Evolutionary conservation across 192 early-diverging fungal species (phyloP), one percentile per base, ranked within the genome.

Genomic region (Phycomyces blakesleeanus): DNA sequence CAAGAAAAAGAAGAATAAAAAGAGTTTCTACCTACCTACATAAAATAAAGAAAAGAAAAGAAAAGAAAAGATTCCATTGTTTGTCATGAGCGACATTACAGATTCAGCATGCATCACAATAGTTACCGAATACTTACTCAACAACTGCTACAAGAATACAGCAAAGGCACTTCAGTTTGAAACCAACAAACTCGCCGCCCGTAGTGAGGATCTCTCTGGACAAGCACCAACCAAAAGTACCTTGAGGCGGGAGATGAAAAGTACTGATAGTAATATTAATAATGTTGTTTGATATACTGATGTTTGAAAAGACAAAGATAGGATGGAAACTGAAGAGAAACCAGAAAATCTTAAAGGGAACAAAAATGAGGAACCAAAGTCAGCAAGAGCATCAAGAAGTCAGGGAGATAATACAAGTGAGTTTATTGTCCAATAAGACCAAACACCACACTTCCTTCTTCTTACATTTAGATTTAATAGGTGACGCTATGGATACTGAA

Each of bases 101-200:
- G 29, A 34, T 34, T 34, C 29, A 34, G 7, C 29, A 34, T 34
- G 29, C 29, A 34, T 34, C 29, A 5, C 29, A 2, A 12, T 63
- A 21, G 51, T 63, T 9, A 63, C 40, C n/a, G 61, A 63, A 54
- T 63, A 63, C 21, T 37, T 63, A 2, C 51, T 63, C 53, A 49
- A 63, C 22, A 54, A 54, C 14, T 63, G 61, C 11, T 63, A 50
- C 24, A 63, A 63, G 51, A 54, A 63, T 29, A 63, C 61, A 2
- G 61, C 61, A 20, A 63, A 63, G 7, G 61, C 61, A 26, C 52
- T 63, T 14, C 21, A 47, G 44, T 47, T 14, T 18, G 44, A 47
- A 12, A 47, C 44, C 12, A 47, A 47, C 44, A 47, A 47, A 47
- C 44, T 47, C 2, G 44, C 18, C 5, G 12, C 18, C 18, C 44